Base-by-base conservation (phyloP, 805 yeast genomes). In the Lachancea thermotolerans region DNA sequence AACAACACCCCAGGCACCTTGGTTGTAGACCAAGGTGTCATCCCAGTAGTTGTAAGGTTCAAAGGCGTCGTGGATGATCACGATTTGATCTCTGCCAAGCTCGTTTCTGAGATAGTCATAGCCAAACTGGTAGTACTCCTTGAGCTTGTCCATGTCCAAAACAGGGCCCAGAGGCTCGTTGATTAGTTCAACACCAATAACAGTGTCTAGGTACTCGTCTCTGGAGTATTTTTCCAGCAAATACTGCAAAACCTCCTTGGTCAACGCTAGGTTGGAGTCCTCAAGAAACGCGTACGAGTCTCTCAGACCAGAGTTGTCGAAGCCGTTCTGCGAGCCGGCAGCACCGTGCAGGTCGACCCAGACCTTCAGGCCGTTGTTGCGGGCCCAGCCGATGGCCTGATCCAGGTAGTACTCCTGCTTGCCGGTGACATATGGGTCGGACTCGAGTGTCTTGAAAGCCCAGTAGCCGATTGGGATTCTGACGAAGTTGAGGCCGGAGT, bases 321-420 rank as follows among this genome's bases (percentile, higher is more conserved):
- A 91, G 11, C 97, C 97, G 62, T 90, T 90, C 65, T 90, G 98
- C 17, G 95, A 85, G 17, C 96, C 97, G 30, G 96, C 95, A n/a
- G 85, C 95, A 50, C 97, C 97, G 62, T 90, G 98, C 58, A 90
- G 67, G 64, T 91, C 97, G 37, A 90, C 74, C 96, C 96, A 88
- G 18, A 79, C 95, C 59, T 81, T 81, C 51, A 90, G 59, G 35
- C 72, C 74, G 52, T 80, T 58, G 14, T 70, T 67, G 40, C 77
- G 64, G 36, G 86, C 79, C 96, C 96, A 91, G 14, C 60, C 73
- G 35, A 90, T 67, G 12, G 96, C 95, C 58, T 74, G 67, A 57
- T 86, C 95, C 44, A 90, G 67, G 64, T 84, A 86, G 8, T 67
- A 61, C 47, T 68, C 77, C 65, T 85, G 95, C 30, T 36, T 44